These are phyloP conservation scores for Tausonia pullulans DNA, from an alignment of 1,284 basidiomycete species.

Conservation along the genomic window DNA sequence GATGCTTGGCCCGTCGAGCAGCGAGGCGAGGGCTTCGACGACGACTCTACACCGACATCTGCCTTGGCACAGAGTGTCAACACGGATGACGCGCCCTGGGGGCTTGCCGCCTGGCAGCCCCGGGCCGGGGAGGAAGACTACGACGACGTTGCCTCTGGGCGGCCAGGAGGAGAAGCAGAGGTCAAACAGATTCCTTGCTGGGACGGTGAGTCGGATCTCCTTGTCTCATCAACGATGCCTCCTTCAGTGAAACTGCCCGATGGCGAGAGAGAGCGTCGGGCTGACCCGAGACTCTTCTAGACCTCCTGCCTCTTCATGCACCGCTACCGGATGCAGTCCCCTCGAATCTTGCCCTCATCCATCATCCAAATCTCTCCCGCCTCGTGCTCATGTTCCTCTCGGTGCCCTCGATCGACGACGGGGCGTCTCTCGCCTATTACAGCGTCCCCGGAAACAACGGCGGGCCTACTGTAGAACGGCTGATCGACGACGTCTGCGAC, in stretches of 20 bases:
- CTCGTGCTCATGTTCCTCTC: not conserved
- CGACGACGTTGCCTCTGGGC: too few relatives aligned
- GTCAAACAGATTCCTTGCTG: not conserved
- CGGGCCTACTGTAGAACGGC: not conserved
- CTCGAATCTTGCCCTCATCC: not conserved
- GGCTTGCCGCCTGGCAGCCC: too few relatives aligned
- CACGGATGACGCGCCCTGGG: too few relatives aligned
- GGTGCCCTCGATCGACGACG: constrained; percentile 2
- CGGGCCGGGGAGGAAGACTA: too few relatives aligned
- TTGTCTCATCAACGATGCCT: not conserved
- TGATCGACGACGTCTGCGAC: constrained; percentile 6
- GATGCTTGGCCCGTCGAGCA: too few relatives aligned
- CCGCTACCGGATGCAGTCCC: not conserved
- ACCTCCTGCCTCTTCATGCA: constrained; percentile 3
- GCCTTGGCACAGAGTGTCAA: too few relatives aligned
- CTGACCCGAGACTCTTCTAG: not conserved
- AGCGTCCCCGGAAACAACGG: not conserved
- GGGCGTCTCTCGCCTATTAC: not conserved
- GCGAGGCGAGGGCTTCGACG: too few relatives aligned
- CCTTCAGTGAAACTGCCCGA: too few relatives aligned
- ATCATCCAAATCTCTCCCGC: not conserved
- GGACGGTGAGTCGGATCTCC: not conserved
- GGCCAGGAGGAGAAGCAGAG: too few relatives aligned
- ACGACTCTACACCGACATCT: too few relatives aligned
- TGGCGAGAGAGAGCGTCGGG: not conserved